Base-by-base conservation (phyloP, 2,329 filamentous ascomycete species). In the Nigrospora sphaerica region DNA sequence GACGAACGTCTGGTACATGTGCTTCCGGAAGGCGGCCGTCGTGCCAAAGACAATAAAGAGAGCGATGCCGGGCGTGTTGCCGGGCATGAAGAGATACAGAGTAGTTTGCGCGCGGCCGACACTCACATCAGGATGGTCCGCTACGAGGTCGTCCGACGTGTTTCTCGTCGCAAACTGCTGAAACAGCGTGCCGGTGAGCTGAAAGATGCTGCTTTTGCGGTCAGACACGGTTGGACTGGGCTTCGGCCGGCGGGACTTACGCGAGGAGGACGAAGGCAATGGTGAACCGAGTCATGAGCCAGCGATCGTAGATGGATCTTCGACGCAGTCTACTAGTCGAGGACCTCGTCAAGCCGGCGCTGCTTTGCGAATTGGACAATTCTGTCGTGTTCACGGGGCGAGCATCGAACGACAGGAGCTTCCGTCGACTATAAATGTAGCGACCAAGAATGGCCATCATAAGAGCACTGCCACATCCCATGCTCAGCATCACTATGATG, bases 21-120 rank as follows among this genome's bases (percentile, higher is more conserved):
- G 52, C 13, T 38, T 39, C 6, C 53, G 49, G 34, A 54, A 57
- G 6, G 53, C 47, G 4, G 50, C 41, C 16, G 55, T 57, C 31
- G 54, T 57, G 16, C 55, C 55, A 23, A 57, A 57, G 9, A 57
- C 49, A 14, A 57, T 13, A 35, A 55, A 55, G 1, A 53, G 31
- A 9, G 51, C 55, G 1, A 57, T 50, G 7, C 54, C 55, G 12
- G 55, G 54, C 9, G 52, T 50, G 31, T 54, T 57, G 4, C 55
- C 53, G 2, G 55, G 55, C 16, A 57, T 52, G 45, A 50, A 53
- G 11, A 57, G 42, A n/a, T 49, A 46, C 28, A 55, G 34, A 7
- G 49, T 49, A 12, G 42, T 42, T 19, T 42, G 33, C 4, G 54
- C 54, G 17, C 46, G 53, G n/a, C 41, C 48, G 2, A 38, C 23